phyloP scores from a whole-genome alignment of 306 rosid genomes.

The Malus sieversii region DNA sequence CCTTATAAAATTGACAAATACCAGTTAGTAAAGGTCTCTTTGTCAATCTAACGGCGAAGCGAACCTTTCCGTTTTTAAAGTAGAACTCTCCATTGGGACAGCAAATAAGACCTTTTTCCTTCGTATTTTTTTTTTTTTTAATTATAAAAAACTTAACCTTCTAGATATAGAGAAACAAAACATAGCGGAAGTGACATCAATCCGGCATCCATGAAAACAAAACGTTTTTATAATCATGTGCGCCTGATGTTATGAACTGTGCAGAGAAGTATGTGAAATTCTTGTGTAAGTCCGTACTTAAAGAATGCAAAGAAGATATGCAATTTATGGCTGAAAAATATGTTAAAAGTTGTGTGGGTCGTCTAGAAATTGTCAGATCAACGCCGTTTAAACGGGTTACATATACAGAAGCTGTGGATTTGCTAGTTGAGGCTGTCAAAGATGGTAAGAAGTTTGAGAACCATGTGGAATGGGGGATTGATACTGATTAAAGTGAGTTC shows the following conservation, averaged over 20 bases:
- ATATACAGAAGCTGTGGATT: conserved; percentile 72
- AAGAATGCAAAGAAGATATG: background rate
- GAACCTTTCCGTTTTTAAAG: no score
- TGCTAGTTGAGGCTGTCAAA: conserved; percentile 60
- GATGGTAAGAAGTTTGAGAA: conserved; percentile 68
- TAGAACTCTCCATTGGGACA: no score
- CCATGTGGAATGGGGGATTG: conserved; percentile 83
- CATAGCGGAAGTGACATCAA: no score
- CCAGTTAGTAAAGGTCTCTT: no score
- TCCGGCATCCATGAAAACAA: no score
- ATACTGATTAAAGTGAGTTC: background rate
- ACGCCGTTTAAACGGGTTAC: conserved; percentile 14
- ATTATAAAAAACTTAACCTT: no score
- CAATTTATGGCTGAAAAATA: background rate
- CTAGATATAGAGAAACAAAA: no score
- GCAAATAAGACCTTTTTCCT: no score
- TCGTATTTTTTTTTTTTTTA: no score
- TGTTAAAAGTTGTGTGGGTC: background rate
- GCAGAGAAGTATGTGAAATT: background rate
- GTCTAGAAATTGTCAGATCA: background rate
- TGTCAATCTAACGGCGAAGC: no score
- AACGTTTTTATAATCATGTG: no score
- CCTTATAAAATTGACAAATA: no score
- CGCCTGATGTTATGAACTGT: background rate
- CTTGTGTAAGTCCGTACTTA: background rate